Conservation (phyloP, 169 alveolate species). For the Eimeria acervulina region DNA sequence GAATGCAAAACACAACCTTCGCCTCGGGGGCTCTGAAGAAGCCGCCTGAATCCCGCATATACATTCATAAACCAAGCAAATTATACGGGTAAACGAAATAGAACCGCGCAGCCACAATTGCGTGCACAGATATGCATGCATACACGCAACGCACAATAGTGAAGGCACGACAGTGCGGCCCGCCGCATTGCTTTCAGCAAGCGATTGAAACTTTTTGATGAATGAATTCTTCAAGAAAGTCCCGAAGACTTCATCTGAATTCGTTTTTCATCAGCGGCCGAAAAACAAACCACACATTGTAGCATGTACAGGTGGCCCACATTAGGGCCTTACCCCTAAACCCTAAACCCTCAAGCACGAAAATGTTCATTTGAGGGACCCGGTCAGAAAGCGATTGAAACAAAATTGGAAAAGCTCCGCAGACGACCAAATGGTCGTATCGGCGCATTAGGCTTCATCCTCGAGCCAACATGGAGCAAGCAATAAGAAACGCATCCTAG, state of each 20-base stretch:
- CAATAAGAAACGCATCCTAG: background rate
- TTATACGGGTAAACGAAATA: background rate
- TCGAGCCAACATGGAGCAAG: background rate
- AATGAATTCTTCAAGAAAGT: slow-evolving; percentile 8
- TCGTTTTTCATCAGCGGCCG: background rate
- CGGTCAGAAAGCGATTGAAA: slow-evolving; percentile 76
- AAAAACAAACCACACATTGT: background rate
- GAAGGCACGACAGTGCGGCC: background rate
- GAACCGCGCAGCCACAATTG: background rate
- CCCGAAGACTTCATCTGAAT: background rate
- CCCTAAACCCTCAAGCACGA: background rate
- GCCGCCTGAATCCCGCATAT: slow-evolving; percentile 83
- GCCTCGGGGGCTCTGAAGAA: slow-evolving; percentile 88
- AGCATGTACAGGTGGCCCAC: background rate
- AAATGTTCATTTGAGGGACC: background rate
- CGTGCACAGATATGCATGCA: background rate
- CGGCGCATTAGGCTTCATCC: background rate
- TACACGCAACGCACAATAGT: background rate
- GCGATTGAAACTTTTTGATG: slow-evolving; percentile 46
- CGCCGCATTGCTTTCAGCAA: slow-evolving; percentile 24
- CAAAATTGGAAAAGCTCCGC: background rate
- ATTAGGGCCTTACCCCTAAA: background rate
- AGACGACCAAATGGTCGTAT: background rate
- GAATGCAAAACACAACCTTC: slow-evolving; percentile 86
- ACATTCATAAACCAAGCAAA: background rate